phyloP scores from a whole-genome alignment of 2,329 filamentous ascomycete genomes.

The Arthroderma sp. region DNA sequence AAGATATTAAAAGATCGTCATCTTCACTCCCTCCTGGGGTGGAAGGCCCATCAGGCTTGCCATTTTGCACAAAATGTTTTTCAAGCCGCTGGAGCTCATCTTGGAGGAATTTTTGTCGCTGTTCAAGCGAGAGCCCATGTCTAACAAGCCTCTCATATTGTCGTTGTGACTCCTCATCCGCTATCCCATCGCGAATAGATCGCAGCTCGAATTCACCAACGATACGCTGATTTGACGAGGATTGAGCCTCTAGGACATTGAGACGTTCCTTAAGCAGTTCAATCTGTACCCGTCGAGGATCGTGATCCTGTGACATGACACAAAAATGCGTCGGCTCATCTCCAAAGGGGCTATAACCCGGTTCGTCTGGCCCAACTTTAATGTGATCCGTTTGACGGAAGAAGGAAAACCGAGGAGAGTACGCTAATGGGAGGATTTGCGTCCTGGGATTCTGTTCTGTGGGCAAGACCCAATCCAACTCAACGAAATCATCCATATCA shows the following conservation, averaged over 20 bases:
- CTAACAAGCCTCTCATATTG: conserved; percentile 41
- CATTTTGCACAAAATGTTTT: background rate
- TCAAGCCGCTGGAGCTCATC: conserved; percentile 47
- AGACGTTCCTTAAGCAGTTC: conserved; percentile 74
- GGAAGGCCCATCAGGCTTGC: conserved; percentile 18
- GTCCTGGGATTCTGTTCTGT: conserved; percentile 84
- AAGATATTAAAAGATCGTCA: conserved; percentile 35
- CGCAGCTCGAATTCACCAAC: conserved; percentile 64
- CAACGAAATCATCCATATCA: conserved; percentile 98
- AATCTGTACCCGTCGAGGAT: conserved; percentile 77
- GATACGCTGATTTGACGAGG: conserved; percentile 58
- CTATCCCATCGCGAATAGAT: conserved; percentile 43
- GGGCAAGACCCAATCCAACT: conserved; percentile 90
- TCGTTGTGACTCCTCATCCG: conserved; percentile 33
- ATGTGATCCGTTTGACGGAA: conserved; percentile 93
- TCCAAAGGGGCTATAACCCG: conserved; percentile 78
- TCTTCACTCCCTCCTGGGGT: conserved; percentile 45
- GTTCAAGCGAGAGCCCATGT: conserved; percentile 45
- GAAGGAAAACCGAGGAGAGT: conserved; percentile 89
- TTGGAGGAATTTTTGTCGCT: conserved; percentile 48
- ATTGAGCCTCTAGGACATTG: conserved; percentile 64
- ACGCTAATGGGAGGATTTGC: conserved; percentile 84
- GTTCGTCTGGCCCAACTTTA: conserved; percentile 59
- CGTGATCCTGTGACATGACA: conserved; percentile 82
- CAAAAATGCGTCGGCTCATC: conserved; percentile 89